These are phyloP conservation scores for Proliferodiscus dingleyae DNA, from an alignment of 2,329 filamentous ascomycete species.

Conservation along the genomic window DNA sequence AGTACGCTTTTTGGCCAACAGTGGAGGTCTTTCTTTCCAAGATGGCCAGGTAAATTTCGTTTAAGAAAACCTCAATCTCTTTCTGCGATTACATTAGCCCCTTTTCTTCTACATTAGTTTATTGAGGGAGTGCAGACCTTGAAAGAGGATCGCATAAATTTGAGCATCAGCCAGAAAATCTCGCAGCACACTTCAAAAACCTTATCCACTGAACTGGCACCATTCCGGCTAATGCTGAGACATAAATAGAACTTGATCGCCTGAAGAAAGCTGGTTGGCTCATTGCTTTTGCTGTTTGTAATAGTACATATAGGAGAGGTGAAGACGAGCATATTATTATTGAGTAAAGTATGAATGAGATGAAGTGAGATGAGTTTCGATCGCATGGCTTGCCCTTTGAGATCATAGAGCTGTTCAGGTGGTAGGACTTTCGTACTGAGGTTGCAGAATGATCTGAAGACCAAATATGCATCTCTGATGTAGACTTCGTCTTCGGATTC, in stretches of 20 bases:
- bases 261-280: conserved; percentile 85
- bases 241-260: conserved; percentile 97
- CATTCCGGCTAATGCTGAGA: conserved; percentile 89
- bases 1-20: conserved; percentile 85
- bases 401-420: conserved; percentile 85
- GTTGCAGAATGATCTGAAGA: conserved; percentile 97
- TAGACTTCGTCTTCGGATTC: conserved; percentile 89
- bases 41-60: conserved; percentile 93
- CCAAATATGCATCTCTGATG: conserved; percentile 92
- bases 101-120: neutral
- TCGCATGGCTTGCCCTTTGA: conserved; percentile 93
- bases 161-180: conserved; percentile 97
- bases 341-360: conserved; percentile 89
- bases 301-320: conserved; percentile 90
- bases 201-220: conserved; percentile 82
- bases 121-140: conserved; percentile 57
- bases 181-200: conserved; percentile 96
- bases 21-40: conserved; percentile 84
- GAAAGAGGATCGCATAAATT: conserved; percentile 86
- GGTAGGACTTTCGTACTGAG: conserved; percentile 87
- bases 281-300: conserved; percentile 81
- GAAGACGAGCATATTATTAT: conserved; percentile 89
- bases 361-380: conserved; percentile 94
- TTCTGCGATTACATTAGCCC: conserved; percentile 51
- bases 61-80: conserved; percentile 96